Conservation (phyloP, 768 basidiomycete genomes). For the Cystobasidiopsis lactophilus region DNA sequence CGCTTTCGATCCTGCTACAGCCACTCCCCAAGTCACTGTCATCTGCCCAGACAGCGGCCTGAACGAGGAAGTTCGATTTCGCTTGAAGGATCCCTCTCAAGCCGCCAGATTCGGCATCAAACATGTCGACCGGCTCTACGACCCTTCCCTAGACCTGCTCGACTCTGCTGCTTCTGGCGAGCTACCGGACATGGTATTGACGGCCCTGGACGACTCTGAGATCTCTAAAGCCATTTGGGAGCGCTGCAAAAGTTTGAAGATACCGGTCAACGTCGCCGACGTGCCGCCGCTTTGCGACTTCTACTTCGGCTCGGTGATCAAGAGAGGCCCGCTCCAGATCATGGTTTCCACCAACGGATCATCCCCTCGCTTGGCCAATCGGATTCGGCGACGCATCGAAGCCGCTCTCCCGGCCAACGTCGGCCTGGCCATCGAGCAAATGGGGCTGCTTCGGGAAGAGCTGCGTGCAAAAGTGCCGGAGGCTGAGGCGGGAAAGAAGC, state of each 20-base stretch:
- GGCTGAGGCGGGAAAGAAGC: conserved; percentile 44
- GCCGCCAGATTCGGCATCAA: conserved; percentile 33
- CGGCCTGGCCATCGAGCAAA: conserved; percentile 54
- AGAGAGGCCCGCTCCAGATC: conserved; percentile 73
- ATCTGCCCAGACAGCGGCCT: conserved; percentile 50
- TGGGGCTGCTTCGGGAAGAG: conserved; percentile 48
- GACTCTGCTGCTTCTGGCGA: background rate
- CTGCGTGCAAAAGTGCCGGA: conserved; percentile 52
- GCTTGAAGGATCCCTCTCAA: conserved; percentile 20
- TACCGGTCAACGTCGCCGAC: conserved; percentile 91
- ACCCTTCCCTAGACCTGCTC: background rate
- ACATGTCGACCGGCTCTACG: conserved; percentile 5
- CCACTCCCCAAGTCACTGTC: conserved; percentile 36
- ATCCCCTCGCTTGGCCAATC: conserved; percentile 69
- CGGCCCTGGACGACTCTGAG: conserved; percentile 36
- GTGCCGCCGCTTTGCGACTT: conserved; percentile 91
- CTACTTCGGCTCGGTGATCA: conserved; percentile 87
- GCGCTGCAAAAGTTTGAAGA: conserved; percentile 41
- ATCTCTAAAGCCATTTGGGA: conserved; percentile 61
- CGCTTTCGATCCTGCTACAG: conserved; percentile 38
- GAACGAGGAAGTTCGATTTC: conserved; percentile 28
- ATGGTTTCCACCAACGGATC: conserved; percentile 91
- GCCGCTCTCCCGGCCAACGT: conserved; percentile 43
- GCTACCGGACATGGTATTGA: conserved; percentile 29
- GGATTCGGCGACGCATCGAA: conserved; percentile 51